Conservation (phyloP, 2,329 filamentous ascomycete genomes). For the Fusarium bactridioides region DNA sequence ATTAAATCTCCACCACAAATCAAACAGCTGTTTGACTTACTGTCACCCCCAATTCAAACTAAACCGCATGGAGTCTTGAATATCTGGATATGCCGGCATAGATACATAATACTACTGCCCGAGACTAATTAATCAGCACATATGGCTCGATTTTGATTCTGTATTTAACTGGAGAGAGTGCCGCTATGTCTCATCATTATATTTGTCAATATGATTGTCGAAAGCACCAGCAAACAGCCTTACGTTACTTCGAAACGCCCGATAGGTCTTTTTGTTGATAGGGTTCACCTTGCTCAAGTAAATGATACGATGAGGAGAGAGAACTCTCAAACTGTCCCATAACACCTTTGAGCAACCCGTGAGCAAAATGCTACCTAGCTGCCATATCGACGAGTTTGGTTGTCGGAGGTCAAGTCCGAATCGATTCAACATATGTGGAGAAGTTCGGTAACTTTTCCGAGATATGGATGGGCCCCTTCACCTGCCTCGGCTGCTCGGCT, state of each 20-base stretch:
- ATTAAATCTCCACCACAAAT: background rate
- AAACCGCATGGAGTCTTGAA: background rate
- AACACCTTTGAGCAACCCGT: constrained; percentile 3
- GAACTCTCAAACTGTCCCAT: background rate
- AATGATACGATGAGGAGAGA: too few relatives aligned
- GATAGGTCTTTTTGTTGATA: background rate
- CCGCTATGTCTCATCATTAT: background rate
- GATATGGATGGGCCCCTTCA: background rate
- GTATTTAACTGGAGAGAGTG: background rate
- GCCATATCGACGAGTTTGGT: background rate
- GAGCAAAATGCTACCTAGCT: background rate
- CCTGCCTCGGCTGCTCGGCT: constrained; percentile 44
- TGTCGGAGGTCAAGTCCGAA: constrained; percentile 11
- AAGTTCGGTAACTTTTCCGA: constrained; percentile 7
- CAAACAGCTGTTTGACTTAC: background rate
- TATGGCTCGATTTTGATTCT: background rate
- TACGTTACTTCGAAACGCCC: background rate
- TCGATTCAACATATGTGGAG: background rate
- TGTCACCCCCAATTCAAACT: background rate
- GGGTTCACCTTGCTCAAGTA: background rate
- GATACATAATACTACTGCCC: background rate
- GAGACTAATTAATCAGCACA: background rate
- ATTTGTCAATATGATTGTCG: background rate
- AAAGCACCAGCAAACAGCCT: background rate
- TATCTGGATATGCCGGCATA: background rate